Evolutionary conservation across 2,329 filamentous ascomycete genomes (phyloP).

Genomic region (Aspergillus versicolor): DNA sequence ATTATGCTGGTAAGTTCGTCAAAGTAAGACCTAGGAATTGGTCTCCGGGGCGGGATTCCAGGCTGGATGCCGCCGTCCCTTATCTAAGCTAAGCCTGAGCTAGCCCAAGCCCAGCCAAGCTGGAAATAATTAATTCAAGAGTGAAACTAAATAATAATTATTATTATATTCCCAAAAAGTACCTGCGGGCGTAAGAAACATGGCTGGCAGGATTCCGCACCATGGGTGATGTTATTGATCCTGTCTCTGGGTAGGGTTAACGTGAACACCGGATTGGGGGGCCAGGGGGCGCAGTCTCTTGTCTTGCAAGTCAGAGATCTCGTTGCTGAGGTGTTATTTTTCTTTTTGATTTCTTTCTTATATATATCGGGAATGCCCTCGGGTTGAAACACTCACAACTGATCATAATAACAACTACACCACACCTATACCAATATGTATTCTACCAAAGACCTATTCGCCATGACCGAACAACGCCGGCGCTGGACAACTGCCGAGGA

Average conservation of each 20-base stretch:
- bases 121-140: background rate
- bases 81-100: too few relatives aligned
- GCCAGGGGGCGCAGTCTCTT: background rate
- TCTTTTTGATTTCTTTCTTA: background rate
- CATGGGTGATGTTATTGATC: constrained; percentile 13
- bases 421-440: too few relatives aligned
- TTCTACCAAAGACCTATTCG: background rate
- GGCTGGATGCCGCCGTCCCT: too few relatives aligned
- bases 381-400: too few relatives aligned
- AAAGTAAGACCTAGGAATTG: too few relatives aligned
- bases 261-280: background rate
- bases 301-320: background rate
- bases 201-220: background rate
- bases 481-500: constrained; percentile 11
- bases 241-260: background rate
- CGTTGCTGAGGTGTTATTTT: too few relatives aligned
- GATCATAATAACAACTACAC: too few relatives aligned
- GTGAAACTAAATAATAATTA: background rate
- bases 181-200: background rate
- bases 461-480: constrained; percentile 9
- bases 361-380: too few relatives aligned
- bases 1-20: too few relatives aligned
- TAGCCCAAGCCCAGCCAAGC: too few relatives aligned
- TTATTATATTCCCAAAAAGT: too few relatives aligned
- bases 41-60: too few relatives aligned